Conservation (phyloP, 192 early-diverging fungal genomes). For the Rhizophagus prolifer region DNA sequence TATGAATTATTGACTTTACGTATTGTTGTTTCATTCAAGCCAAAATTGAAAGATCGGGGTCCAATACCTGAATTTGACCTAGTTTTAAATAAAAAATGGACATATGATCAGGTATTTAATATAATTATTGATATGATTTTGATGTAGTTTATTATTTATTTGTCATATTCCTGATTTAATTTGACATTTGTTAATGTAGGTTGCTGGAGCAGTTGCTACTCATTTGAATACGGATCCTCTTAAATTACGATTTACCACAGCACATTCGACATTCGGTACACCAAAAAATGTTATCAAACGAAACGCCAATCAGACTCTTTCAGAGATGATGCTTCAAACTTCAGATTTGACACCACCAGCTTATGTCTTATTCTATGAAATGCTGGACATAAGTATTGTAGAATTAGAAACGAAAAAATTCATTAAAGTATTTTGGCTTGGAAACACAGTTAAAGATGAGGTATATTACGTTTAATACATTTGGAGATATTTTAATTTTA, state of each 20-base stretch:
- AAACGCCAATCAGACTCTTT: conserved; percentile 33
- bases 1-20: too few species aligned
- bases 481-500: conserved; percentile 12
- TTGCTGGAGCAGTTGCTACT: conserved; percentile 64
- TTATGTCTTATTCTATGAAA: conserved; percentile 75
- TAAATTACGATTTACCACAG: conserved; percentile 71
- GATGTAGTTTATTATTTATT: not conserved
- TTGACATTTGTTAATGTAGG: conserved; percentile 41
- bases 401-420: conserved; percentile 82
- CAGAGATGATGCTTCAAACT: conserved; percentile 45
- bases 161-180: not conserved
- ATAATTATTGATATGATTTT: too few species aligned
- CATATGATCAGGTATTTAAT: too few species aligned
- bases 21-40: not conserved
- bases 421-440: conserved; percentile 69
- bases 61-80: conserved; percentile 40
- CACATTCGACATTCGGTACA: conserved; percentile 30
- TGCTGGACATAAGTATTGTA: conserved; percentile 72
- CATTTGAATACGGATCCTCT: conserved; percentile 60
- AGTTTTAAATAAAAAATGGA: conserved; percentile 57
- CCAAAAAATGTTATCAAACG: conserved; percentile 37
- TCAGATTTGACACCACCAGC: conserved; percentile 35
- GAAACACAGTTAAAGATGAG: conserved; percentile 67
- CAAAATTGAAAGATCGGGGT: conserved; percentile 35
- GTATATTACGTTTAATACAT: conserved; percentile 26